Evolutionary conservation across 2,329 filamentous ascomycete genomes (phyloP), one percentile per base, ranked within the genome.

Genomic region (Colletotrichum falcatum): DNA sequence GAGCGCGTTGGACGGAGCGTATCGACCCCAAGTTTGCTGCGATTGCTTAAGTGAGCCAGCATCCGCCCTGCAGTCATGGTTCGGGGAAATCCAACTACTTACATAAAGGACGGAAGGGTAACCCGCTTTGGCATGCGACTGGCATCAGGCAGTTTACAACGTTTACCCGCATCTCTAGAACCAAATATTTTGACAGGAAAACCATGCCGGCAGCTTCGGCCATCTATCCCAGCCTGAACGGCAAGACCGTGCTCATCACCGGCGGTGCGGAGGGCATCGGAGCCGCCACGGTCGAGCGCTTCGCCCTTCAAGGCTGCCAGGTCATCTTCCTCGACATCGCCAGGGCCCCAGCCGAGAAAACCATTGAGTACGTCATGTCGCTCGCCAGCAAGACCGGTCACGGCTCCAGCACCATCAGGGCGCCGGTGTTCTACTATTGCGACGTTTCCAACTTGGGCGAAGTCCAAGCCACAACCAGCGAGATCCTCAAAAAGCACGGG

Each of bases 181-280:
- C 28, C 49, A 9, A 9, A 12, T n/a, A 28, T 33, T n/a, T n/a
- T 1, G 8, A 33, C 30, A 6, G 9, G 28, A n/a, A n/a, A 33
- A 54, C 1, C 49, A 54, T 54, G 18, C 28, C 28, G 30, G 28
- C 14, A 54, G 8, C 28, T 54, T n/a, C 49, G 9, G 83, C 83
- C 30, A 80, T 75, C 3, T 85, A 84, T 65, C 83, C 82, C 11
- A 83, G 82, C 73, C 75, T 85, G 44, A 76, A 74, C 39, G 80
- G 73, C 75, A 79, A 80, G 72, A 79, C 75, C 2, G 81, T 86
- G 4, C 75, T 86, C 44, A 79, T 86, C 67, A 81, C 83, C 0
- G 84, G 84, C 44, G 84, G 82, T 2, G 84, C 84, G 39, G 80
- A 82, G 64, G 84, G 84, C 16, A 86, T 86, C 65, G 84, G 84